These are phyloP conservation scores for Mycena rosella DNA, from an alignment of 768 basidiomycete species.

Conservation along the genomic window DNA sequence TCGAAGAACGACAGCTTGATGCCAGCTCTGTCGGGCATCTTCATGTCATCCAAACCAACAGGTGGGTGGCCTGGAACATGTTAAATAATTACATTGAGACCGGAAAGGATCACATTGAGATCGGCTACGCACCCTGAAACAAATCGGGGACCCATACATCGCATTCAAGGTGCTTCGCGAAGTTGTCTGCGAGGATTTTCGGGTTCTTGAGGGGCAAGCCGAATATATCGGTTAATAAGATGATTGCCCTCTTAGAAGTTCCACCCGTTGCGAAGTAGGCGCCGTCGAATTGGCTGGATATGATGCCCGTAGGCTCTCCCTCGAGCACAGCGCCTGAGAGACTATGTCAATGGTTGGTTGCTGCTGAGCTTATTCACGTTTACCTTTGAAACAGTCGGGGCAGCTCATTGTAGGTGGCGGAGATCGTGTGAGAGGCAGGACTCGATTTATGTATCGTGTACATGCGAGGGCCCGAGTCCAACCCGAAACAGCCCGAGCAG, in stretches of 20 bases:
- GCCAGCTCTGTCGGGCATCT: constrained; percentile 48
- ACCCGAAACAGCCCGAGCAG: too few species aligned
- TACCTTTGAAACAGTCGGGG: too few species aligned
- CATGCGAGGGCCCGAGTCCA: too few species aligned
- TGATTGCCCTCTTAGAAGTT: constrained; percentile 46
- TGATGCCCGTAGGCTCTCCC: constrained; percentile 50
- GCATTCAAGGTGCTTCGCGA: constrained; percentile 50
- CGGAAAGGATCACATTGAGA: not conserved
- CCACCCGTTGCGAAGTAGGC: constrained; percentile 49
- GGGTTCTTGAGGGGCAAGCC: constrained; percentile 52
- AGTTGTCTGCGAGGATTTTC: constrained; percentile 57
- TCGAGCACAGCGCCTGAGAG: constrained; percentile 48
- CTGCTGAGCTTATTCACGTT: too few species aligned
- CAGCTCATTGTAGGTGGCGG: too few species aligned
- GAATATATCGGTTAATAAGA: constrained; percentile 59
- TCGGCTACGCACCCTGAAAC: constrained; percentile 50
- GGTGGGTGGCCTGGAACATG: constrained; percentile 26
- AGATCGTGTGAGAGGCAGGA: too few species aligned
- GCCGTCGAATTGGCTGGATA: constrained; percentile 37
- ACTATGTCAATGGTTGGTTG: too few species aligned
- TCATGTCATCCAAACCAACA: constrained; percentile 22
- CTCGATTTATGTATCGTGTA: too few species aligned
- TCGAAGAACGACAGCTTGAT: constrained; percentile 45
- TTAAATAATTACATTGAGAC: too few species aligned
- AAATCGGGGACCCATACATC: constrained; percentile 64